Base-by-base conservation (phyloP, 2,329 filamentous ascomycete genomes). In the Colletotrichum australisinense region DNA sequence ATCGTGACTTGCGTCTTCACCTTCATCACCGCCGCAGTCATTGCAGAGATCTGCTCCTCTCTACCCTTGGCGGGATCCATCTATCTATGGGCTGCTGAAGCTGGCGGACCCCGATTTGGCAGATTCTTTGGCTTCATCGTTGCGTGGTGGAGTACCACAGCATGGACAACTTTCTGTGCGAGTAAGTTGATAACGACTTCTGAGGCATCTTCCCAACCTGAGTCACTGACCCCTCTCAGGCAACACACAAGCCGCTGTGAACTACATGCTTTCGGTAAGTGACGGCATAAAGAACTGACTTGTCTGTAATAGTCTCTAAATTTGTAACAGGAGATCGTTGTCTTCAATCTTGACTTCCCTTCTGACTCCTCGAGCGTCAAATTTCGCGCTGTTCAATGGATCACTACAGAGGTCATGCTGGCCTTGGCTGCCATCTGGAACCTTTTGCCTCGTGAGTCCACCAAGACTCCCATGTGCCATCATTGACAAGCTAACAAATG, bases 141-240 rank as follows among this genome's bases (percentile, higher is more conserved):
- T n/a, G 89, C 89, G 0, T 91, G 89, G 89, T 91, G 89, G 89
- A 89, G 87, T 76, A 90, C 88, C 0, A 91, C 89, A 0, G 89
- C 89, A 1, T 91, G 89, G 89, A 91, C 89, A 2, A 91, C 87
- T 0, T 88, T 88, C 69, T 88, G 86, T 77, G 87, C 87, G 3
- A 88, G 87, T 83, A 78, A 70, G 81, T 65, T 35, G 22, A 24
- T 22, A 30, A 9, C 46, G 12, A 14, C 14, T n/a, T 11, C n/a
- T 38, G 7, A n/a, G 9, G 11, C 6, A 16, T 52, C 19, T n/a
- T 16, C 0, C 3, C 3, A 7, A 11, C 2, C 5, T 24, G 1
- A 11, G 16, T 55, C 32, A 8, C 26, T 69, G 9, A 26, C 24
- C 19, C 16, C 30, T 35, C 42, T 42, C 35, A 85, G 84, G 84